Percentiles rank a stretch among this genome's conserved stretches.
Conservation (phyloP, 2,329 filamentous ascomycete species). For the Rhynchosporium graminicola region DNA sequence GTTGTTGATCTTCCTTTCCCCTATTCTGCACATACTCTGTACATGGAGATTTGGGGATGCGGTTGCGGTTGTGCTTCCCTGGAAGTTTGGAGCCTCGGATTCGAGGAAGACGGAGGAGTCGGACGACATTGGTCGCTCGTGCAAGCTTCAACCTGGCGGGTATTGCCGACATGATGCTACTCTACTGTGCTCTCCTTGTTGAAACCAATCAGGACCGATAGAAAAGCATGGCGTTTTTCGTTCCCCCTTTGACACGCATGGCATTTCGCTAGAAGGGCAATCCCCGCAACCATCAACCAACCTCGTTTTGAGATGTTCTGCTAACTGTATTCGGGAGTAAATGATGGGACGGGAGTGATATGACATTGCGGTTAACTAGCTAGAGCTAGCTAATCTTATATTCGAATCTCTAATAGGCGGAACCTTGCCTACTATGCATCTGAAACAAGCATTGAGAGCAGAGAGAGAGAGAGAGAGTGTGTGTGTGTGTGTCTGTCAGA, state of each 20-base stretch:
- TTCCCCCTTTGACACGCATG: constrained; percentile 1
- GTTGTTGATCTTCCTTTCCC: neutral
- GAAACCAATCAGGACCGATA: neutral
- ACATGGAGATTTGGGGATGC: neutral
- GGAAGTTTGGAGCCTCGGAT: neutral
- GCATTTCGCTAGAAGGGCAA: neutral
- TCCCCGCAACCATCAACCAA: neutral
- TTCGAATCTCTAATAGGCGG: neutral
- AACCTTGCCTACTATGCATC: too few species aligned
- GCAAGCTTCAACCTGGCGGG: too few species aligned
- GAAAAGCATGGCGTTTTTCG: neutral
- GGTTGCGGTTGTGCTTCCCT: neutral
- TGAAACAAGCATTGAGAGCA: too few species aligned
- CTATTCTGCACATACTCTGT: neutral
- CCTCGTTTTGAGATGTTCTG: neutral
- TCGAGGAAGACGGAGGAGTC: too few species aligned
- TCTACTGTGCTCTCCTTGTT: neutral
- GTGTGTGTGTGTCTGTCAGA: too few species aligned
- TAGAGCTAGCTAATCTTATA: neutral
- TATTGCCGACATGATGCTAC: too few species aligned
- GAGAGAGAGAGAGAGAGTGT: too few species aligned
- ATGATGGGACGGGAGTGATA: neutral
- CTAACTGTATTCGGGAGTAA: neutral
- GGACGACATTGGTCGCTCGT: too few species aligned
- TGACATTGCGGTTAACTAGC: neutral